Conservation (phyloP, 1,139 yeast species). For the Tardiomyces digboiensis region DNA sequence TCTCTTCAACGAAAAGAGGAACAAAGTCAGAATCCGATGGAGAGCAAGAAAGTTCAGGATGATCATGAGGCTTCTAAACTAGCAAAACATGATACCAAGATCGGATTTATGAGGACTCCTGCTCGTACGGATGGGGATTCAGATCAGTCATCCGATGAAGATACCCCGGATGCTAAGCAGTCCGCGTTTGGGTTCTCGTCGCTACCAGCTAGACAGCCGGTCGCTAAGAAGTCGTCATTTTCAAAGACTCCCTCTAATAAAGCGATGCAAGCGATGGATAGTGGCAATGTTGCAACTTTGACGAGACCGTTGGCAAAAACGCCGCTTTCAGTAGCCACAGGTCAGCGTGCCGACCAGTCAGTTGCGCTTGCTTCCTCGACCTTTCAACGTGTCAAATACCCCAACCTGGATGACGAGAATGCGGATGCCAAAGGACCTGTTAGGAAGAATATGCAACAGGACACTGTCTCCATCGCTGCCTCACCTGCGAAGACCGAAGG, state of each 20-base stretch:
- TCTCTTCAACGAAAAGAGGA: too few species aligned
- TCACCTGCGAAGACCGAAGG: background rate
- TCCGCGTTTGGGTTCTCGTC: slow-evolving; percentile 33
- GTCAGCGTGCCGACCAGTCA: too few species aligned
- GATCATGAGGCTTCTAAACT: too few species aligned
- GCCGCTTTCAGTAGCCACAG: too few species aligned
- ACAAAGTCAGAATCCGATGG: too few species aligned
- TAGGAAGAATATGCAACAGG: too few species aligned
- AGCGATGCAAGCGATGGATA: too few species aligned
- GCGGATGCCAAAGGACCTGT: background rate
- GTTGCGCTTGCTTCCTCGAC: background rate
- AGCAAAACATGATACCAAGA: too few species aligned
- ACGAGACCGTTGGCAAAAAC: too few species aligned
- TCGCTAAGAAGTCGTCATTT: slow-evolving; percentile 29
- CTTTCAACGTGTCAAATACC: background rate
- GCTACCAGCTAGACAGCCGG: slow-evolving; percentile 36
- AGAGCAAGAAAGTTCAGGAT: too few species aligned
- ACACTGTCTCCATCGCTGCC: background rate
- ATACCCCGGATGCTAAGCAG: slow-evolving; percentile 9
- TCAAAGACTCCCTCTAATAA: slow-evolving; percentile 16
- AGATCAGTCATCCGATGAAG: slow-evolving; percentile 7
- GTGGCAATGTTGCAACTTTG: too few species aligned
- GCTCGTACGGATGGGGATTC: slow-evolving; percentile 1
- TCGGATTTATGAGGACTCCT: background rate
- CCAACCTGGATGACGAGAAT: background rate